Percentiles rank a stretch among this genome's conserved stretches.
Conservation (phyloP, 495 filamentous ascomycete genomes). For the Aspergillus hancockii region DNA sequence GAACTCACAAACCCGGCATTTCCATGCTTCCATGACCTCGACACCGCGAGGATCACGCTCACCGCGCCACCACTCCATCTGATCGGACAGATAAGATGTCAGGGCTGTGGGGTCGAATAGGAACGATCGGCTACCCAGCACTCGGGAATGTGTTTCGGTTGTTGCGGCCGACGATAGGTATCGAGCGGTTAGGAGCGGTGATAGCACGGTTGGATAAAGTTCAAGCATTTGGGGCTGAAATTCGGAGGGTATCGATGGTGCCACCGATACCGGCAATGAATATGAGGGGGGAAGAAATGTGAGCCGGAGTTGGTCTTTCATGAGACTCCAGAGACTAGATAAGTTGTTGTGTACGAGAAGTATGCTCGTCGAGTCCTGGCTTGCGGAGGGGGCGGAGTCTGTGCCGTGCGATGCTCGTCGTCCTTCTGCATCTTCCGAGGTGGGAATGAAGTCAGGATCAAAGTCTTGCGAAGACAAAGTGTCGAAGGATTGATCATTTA, state of each 20-base stretch:
- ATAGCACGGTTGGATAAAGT: conserved; percentile 51
- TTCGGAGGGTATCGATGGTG: conserved; percentile 49
- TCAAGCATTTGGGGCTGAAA: conserved; percentile 57
- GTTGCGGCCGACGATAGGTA: conserved; percentile 41
- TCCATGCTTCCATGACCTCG: conserved; percentile 84
- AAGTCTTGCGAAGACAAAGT: conserved; percentile 34
- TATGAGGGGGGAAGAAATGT: conserved; percentile 53
- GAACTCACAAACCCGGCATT: conserved; percentile 73
- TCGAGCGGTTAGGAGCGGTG: conserved; percentile 47
- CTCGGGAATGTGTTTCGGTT: conserved; percentile 32
- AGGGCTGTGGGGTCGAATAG: conserved; percentile 64
- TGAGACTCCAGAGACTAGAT: conserved; percentile 61
- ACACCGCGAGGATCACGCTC: conserved; percentile 77
- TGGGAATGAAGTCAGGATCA: conserved; percentile 31
- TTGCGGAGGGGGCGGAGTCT: conserved; percentile 21
- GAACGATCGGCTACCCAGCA: conserved; percentile 71
- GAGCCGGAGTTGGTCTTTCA: conserved; percentile 63
- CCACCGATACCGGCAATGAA: conserved; percentile 31
- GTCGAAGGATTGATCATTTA: conserved; percentile 62
- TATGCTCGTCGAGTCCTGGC: conserved; percentile 53
- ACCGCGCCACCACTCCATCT: conserved; percentile 87
- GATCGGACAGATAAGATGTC: conserved; percentile 62
- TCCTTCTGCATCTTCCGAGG: conserved; percentile 27
- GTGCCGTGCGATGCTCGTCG: conserved; percentile 9
- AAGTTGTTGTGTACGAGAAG: conserved; percentile 63